phyloP scores from a whole-genome alignment of 306 rosid species.

The Senna siamea region DNA sequence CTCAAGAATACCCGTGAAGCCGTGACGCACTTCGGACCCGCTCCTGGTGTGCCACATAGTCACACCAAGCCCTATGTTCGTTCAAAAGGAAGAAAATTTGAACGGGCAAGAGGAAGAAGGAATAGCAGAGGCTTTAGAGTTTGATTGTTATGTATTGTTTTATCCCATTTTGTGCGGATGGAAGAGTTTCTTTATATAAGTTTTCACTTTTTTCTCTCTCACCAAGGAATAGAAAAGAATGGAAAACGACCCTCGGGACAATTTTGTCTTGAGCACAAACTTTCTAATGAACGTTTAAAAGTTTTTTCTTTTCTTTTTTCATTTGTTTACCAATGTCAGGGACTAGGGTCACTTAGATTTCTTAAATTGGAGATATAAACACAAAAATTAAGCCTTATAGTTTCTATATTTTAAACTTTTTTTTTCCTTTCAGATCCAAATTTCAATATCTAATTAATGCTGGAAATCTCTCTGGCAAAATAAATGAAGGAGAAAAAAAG shows the following conservation, averaged over 20 bases:
- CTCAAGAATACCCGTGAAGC: slow-evolving; percentile 52
- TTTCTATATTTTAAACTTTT: no score
- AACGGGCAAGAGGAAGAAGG: slow-evolving; percentile 52
- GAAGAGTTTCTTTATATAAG: neutral
- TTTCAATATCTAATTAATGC: no score
- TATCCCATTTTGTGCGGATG: neutral
- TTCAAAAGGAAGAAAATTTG: slow-evolving; percentile 52
- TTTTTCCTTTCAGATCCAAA: no score
- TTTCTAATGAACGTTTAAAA: neutral
- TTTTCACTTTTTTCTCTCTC: neutral
- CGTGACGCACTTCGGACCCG: slow-evolving; percentile 54
- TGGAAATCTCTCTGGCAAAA: no score
- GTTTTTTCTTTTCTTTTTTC: no score
- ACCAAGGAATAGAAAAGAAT: neutral
- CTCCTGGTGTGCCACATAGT: slow-evolving; percentile 56
- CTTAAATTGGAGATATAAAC: no score
- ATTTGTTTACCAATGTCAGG: no score
- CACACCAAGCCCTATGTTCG: slow-evolving; percentile 53
- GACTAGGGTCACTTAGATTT: no score
- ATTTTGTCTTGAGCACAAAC: neutral
- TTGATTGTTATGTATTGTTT: neutral
- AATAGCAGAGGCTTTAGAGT: slow-evolving; percentile 54
- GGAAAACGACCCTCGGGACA: neutral
- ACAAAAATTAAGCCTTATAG: no score
- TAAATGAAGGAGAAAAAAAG: no score